phyloP scores from a whole-genome alignment of 164 flowering plant species.

The Magnolia kwangsiensis region DNA sequence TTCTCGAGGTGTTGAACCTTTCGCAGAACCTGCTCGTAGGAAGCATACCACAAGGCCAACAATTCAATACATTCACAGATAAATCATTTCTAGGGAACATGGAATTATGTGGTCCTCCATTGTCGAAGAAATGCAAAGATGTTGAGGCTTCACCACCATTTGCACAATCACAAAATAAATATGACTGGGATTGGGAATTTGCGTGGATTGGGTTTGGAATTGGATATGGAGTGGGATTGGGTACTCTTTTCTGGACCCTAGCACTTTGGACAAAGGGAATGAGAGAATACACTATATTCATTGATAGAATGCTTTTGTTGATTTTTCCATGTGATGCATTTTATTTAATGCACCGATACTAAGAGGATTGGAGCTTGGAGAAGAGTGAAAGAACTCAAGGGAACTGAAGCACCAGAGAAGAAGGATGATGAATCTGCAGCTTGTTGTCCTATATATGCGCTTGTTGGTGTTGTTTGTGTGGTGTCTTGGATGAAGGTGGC shows the following conservation, averaged over 20 bases:
- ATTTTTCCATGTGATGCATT: background rate
- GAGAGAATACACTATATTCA: background rate
- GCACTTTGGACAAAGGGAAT: background rate
- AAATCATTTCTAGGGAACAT: constrained; percentile 25
- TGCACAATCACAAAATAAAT: too few relatives aligned
- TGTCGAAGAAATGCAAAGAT: background rate
- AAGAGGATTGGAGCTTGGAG: too few relatives aligned
- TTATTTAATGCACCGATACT: too few relatives aligned
- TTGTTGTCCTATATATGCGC: too few relatives aligned
- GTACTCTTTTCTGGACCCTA: background rate
- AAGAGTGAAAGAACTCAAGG: too few relatives aligned
- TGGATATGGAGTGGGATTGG: background rate
- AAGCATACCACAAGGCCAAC: constrained; percentile 27
- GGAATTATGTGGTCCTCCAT: constrained; percentile 21
- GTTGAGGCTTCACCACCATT: background rate
- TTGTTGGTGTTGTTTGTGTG: too few relatives aligned
- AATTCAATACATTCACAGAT: constrained; percentile 24
- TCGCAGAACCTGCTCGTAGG: constrained; percentile 33
- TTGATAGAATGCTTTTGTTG: background rate
- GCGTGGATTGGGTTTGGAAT: background rate
- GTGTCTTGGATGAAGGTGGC: too few relatives aligned
- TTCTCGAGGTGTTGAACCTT: constrained; percentile 29
- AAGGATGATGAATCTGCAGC: too few relatives aligned
- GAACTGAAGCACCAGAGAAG: too few relatives aligned
- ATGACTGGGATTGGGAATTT: background rate